Base-by-base conservation (phyloP, 805 yeast genomes). In the Candida germanica region DNA sequence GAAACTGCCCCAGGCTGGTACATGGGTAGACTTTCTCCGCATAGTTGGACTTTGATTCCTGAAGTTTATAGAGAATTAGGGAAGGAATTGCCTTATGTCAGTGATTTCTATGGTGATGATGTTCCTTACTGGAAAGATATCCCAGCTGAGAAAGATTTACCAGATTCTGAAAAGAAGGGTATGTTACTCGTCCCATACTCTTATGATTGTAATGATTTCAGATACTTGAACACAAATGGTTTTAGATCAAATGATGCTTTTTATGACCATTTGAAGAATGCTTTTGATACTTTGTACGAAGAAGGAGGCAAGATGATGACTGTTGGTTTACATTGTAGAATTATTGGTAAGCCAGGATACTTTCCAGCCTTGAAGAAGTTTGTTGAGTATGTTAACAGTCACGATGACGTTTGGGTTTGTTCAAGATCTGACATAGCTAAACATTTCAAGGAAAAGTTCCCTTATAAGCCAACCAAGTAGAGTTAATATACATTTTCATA, bases 251-350 rank as follows among this genome's bases (percentile, higher is more conserved):
- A 49, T 14, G 38, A 46, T 34, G 49, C 51, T 11, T 54, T 52
- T 33, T 47, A 36, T 16, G 59, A 55, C 23, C 61, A 64, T 41
- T 38, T 61, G 33, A 58, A 55, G 33, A 54, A 59, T 31, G 61
- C 64, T 10, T 64, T 64, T 38, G 68, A 63, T 21, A 43, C 47
- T 18, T 36, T 43, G 12, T 43, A 43, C 26, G 47, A 33, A 33
- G 47, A 43, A 31, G 44, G 44, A n/a, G 47, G 47, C 28, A 43
- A 43, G 26, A 43, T 43, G 47, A 43, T 43, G 47, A 43, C 47
- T 20, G 40, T 43, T 29, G 47, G 47, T 20, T 42, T 43, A 28
- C 47, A 43, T 27, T 43, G 47, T 27, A 43, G 47, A 39, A 31
- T 43, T 13, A 36, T 43, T 25, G 47, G 47, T 30, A 33, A 35